phyloP scores from a whole-genome alignment of 306 rosid species.

The Datisca glomerata region DNA sequence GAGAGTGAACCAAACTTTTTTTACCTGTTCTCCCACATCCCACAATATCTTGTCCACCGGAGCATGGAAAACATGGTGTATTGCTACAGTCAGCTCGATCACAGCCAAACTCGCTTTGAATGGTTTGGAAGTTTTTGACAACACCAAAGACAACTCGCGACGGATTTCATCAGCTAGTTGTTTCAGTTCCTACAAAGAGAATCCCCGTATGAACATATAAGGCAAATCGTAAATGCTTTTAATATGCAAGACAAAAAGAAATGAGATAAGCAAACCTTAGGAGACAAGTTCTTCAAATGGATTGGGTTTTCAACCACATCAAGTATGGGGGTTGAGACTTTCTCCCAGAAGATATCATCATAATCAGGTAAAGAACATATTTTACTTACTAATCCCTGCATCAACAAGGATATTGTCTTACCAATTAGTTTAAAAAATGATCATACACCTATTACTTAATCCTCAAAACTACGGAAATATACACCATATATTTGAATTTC shows the following conservation, averaged over 20 bases:
- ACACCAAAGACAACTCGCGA: constrained; percentile 38
- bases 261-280: constrained; percentile 34
- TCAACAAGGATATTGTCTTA: constrained; percentile 7
- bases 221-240: background rate
- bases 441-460: background rate
- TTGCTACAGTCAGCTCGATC: constrained; percentile 76
- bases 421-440: background rate
- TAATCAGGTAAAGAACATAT: constrained; percentile 37
- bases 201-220: constrained; percentile 19
- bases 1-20: too few relatives aligned
- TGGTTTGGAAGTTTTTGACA: constrained; percentile 25
- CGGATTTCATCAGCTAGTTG: constrained; percentile 74
- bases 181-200: constrained; percentile 61
- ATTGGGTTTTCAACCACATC: constrained; percentile 71
- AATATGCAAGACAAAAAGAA: constrained; percentile 8
- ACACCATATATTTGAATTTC: background rate
- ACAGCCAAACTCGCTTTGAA: constrained; percentile 56
- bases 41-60: constrained; percentile 84
- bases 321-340: constrained; percentile 65
- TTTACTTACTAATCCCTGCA: constrained; percentile 39
- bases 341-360: constrained; percentile 56
- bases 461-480: background rate
- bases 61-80: constrained; percentile 86
- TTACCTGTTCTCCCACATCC: constrained; percentile 83
- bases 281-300: constrained; percentile 76